Evolutionary conservation across 2,329 filamentous ascomycete species (phyloP).

Genomic region (Ophiostoma quercus): DNA sequence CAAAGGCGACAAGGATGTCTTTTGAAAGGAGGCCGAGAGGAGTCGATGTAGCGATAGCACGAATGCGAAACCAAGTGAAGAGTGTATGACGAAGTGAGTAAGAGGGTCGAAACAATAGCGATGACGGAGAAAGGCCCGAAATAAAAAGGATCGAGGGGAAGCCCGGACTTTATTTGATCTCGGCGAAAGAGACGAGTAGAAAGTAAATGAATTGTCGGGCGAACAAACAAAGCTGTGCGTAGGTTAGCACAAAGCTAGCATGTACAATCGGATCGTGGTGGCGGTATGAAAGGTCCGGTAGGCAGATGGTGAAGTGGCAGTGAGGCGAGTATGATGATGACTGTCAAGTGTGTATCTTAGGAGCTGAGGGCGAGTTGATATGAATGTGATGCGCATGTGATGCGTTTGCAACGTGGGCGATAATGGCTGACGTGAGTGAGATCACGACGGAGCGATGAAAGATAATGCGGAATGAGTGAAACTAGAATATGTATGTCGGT

Average conservation of each 20-base stretch:
- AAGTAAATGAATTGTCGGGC: not conserved
- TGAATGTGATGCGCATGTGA: not conserved
- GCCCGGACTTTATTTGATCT: not conserved
- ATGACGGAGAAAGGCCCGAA: not conserved
- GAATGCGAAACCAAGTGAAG: not conserved
- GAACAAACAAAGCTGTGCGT: not conserved
- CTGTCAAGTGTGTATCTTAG: not conserved
- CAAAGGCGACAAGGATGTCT: not conserved
- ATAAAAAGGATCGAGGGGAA: not conserved
- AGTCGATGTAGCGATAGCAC: not conserved
- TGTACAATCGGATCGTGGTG: not conserved
- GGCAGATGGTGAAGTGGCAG: not conserved
- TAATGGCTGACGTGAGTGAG: not conserved
- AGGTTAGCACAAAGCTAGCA: not conserved
- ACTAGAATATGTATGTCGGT: not conserved
- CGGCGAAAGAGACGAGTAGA: not conserved
- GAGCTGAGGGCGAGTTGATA: not conserved
- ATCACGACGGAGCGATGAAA: not conserved
- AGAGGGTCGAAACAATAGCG: not conserved
- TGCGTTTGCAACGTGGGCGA: not conserved
- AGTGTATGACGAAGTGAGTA: not conserved
- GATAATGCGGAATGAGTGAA: not conserved
- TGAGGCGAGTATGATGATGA: not conserved
- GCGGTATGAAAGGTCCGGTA: conserved; percentile 7
- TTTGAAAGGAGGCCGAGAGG: not conserved